Evolutionary conservation across 129 eudicot species (phyloP), one percentile per base, ranked within the genome.

Genomic region (Lonicera japonica): DNA sequence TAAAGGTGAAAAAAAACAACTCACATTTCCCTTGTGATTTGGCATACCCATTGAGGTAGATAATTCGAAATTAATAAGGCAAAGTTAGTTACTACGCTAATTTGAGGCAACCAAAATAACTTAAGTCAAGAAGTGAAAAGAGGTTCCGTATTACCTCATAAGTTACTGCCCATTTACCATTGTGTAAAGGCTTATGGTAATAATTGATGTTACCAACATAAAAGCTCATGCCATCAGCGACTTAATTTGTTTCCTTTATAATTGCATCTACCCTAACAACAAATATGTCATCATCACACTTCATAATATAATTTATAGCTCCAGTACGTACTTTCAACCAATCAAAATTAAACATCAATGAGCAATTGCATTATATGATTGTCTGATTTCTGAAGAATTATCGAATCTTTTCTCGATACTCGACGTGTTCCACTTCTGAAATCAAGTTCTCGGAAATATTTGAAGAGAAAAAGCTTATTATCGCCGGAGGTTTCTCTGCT

Each of bases 231-330:
- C 70, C 79, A 24, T 74, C 72, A 4, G 46, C 82, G 25, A 75
- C 70, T 65, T 75, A 77, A 56, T 73, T 72, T 59, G 83, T 88
- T 78, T 85, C 94, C 7, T 73, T 70, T 19, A 85, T 70, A 17
- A 78, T 77, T 15, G 88, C 94, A 57, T 85, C 88, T 5, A 85
- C 69, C 69, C 79, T 66, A n/a, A n/a, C n/a, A 16, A 94, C 96
- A 75, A 85, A 94, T 6, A 96, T 88, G 74, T 88, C 99, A 29
- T 94, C 99, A 48, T 94, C 99, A 60, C 96, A 88, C 70, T 94
- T 94, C 99, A 94, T 94, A 41, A 94, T 69, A 73, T 88, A 83
- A 55, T 85, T 80, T 1, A 96, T 86, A 4, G 83, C 81, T 62
- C 81, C 67, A 5, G 83, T 74, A 15, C 73, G 87, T 52, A 85